Base-by-base conservation (phyloP, 1,139 yeast genomes). In the Yamadazyma mexicana region DNA sequence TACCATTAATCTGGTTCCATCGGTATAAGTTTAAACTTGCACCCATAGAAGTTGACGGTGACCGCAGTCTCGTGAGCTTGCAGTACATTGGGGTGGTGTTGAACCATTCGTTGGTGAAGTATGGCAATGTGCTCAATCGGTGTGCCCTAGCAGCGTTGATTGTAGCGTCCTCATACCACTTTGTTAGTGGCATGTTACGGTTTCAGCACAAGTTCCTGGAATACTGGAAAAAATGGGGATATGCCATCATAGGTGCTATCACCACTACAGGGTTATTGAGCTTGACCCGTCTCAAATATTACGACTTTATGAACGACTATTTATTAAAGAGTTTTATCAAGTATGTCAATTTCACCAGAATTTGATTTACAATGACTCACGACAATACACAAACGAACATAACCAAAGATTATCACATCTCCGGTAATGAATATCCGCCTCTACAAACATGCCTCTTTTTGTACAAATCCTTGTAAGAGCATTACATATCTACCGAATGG, bases 31-130 rank as follows among this genome's bases (percentile, higher is more conserved):
- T 76, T 47, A 61, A 89, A 35, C 40, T 68, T 11, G 64, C 66
- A 0, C 91, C 94, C 0, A 40, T 64, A 17, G 17, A 50, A 2
- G 65, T 77, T 1, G 85, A 83, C 43, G 92, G 88, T 1, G 94
- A 84, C 55, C 75, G 83, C 7, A 72, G 84, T 0, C 62, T 78
- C 42, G 59, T 86, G 22, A 71, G 68, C 27, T 60, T 86, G 35
- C 75, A 75, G 16, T 85, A 71, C 51, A 66, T 84, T 10, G 52
- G 79, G 2, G 75, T 72, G 52, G 64, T 73, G 9, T 56, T 77
- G 28, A 50, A 56, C 38, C 48, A 51, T 12, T 54, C 63, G 4
- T 29, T 46, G 27, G 43, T 46, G 5, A 40, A 35, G 20, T 47
- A 49, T 32, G 62, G 61, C 7, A 56, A 54, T 9, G 22, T 26